These are phyloP conservation scores for Tetrahymena malaccensis DNA, from an alignment of 73 alveolate species.

Conservation along the genomic window DNA sequence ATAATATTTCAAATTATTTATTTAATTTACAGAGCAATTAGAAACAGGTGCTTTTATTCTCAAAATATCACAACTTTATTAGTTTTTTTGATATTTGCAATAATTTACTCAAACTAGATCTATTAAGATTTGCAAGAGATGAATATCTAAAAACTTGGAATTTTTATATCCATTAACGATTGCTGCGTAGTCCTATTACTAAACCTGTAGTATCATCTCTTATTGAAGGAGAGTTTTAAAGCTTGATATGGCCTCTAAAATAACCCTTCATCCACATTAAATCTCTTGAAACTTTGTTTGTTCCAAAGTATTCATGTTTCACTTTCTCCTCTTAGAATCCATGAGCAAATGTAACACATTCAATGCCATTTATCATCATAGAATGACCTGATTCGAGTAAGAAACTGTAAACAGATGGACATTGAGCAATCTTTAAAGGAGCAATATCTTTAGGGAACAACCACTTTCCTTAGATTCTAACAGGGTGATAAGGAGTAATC, in stretches of 20 bases:
- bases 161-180: not conserved
- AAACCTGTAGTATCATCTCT: not conserved
- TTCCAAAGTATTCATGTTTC: not conserved
- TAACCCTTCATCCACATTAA: not conserved
- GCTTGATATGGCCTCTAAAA: not conserved
- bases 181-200: not conserved
- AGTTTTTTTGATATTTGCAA: not conserved
- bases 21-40: not conserved
- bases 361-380: not conserved
- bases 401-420: not conserved
- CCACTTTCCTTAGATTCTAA: not conserved
- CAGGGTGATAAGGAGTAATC: not conserved
- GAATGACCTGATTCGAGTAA: not conserved
- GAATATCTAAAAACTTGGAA: not conserved
- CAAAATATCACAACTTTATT: not conserved
- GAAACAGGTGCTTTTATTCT: not conserved
- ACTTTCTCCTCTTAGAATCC: not conserved
- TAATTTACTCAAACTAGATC: not conserved
- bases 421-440: not conserved
- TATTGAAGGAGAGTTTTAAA: not conserved
- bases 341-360: not conserved
- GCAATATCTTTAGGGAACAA: not conserved
- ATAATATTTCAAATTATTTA: no score
- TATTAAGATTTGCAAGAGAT: not conserved
- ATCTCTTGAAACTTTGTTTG: not conserved